These are phyloP conservation scores for Paraphaeosphaeria sporulosa DNA, from an alignment of 2,329 filamentous ascomycete genomes.

Conservation along the genomic window DNA sequence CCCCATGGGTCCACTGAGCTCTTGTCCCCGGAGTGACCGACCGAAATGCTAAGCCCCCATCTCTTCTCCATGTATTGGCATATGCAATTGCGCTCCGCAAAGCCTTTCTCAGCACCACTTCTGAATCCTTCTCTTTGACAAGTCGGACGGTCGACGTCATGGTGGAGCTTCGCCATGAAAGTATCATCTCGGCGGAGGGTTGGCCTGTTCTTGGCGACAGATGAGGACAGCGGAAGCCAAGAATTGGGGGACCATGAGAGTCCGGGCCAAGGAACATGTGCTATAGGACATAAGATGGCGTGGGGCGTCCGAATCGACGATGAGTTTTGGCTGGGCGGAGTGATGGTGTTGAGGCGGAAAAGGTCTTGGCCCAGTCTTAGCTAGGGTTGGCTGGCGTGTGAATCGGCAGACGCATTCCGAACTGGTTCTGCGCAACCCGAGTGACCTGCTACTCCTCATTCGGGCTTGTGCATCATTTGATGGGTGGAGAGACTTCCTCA, in stretches of 20 bases:
- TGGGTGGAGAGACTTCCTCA: neutral
- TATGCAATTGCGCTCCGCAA: constrained; percentile 32
- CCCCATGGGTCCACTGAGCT: neutral
- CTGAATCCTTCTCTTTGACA: constrained; percentile 16
- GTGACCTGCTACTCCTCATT: neutral
- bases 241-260: neutral
- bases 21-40: constrained; percentile 15
- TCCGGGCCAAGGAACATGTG: neutral
- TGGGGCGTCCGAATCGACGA: neutral
- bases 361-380: neutral
- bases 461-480: neutral
- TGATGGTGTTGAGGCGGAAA: constrained; percentile 1
- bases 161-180: constrained; percentile 26
- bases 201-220: constrained; percentile 3
- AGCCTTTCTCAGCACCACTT: constrained; percentile 25
- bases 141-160: constrained; percentile 35
- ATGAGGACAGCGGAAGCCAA: neutral
- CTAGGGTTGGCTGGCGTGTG: constrained; percentile 1
- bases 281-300: neutral
- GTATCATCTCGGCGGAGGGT: constrained; percentile 5
- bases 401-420: neutral
- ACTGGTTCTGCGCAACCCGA: neutral
- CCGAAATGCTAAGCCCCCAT: constrained; percentile 17
- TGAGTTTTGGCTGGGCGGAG: neutral
- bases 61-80: constrained; percentile 29